phyloP scores from a whole-genome alignment of 176 grass and related monocot species.

The Lolium multiflorum region DNA sequence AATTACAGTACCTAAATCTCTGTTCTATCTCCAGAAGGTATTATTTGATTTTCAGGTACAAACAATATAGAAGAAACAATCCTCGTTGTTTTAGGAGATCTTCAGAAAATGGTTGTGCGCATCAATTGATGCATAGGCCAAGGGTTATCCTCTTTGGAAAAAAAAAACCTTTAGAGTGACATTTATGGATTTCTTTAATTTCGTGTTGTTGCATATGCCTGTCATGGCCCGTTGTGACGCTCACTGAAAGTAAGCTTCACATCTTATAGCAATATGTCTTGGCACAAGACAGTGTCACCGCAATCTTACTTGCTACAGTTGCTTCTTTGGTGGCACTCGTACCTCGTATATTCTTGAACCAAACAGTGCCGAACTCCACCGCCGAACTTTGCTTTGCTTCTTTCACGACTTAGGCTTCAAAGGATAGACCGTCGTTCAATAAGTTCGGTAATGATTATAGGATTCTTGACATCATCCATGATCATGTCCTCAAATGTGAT shows the following conservation, averaged over 20 bases:
- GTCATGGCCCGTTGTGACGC: not conserved
- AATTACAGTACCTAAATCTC: not conserved
- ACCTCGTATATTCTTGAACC: not conserved
- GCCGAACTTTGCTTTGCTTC: conserved; percentile 8
- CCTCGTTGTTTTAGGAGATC: not conserved
- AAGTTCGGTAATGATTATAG: conserved; percentile 3
- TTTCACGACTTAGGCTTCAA: not conserved
- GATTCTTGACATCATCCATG: not conserved
- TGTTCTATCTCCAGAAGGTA: not conserved
- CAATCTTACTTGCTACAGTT: not conserved
- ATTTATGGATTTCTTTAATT: not conserved
- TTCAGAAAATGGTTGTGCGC: not conserved
- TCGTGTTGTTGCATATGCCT: not conserved
- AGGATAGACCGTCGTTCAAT: not conserved
- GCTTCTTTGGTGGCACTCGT: not conserved
- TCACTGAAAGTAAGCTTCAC: not conserved
- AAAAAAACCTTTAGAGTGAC: not conserved
- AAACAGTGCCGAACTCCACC: not conserved
- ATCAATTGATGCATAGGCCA: no score
- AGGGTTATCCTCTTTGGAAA: no score
- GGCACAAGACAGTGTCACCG: not conserved
- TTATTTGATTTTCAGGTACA: not conserved
- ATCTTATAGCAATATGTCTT: not conserved
- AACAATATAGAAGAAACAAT: not conserved
- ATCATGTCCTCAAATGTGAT: not conserved